Evolutionary conservation across 2,329 filamentous ascomycete species (phyloP).

Genomic region (Aspergillus melleus): DNA sequence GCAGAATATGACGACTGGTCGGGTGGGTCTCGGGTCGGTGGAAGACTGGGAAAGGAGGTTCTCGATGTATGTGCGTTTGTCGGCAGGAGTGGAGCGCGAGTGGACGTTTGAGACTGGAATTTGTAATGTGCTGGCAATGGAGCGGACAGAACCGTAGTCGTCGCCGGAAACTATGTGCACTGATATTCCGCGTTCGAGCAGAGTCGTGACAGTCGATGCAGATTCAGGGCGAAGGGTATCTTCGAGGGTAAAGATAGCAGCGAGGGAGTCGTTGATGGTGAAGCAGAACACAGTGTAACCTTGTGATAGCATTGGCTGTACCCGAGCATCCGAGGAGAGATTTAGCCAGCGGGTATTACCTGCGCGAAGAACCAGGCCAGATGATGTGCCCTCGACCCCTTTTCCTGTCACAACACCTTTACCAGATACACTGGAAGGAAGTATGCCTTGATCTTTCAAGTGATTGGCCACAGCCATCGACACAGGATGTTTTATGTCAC

Average conservation of each 20-base stretch:
- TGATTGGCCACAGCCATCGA: constrained; percentile 50
- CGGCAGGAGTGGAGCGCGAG: constrained; percentile 51
- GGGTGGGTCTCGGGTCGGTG: not conserved
- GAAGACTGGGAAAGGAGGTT: constrained; percentile 23
- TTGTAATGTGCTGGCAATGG: constrained; percentile 46
- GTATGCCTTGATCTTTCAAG: constrained; percentile 31
- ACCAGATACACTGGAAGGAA: constrained; percentile 18
- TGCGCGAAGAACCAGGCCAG: constrained; percentile 22
- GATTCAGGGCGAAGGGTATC: constrained; percentile 53
- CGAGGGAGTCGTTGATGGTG: constrained; percentile 46
- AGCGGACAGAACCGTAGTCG: constrained; percentile 49
- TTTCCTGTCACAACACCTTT: constrained; percentile 29
- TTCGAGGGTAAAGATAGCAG: constrained; percentile 54
- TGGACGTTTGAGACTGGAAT: constrained; percentile 43
- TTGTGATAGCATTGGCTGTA: constrained; percentile 39
- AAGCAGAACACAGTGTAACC: constrained; percentile 59
- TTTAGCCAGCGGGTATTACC: constrained; percentile 39
- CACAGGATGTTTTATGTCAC: constrained; percentile 53
- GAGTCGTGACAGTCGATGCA: constrained; percentile 51
- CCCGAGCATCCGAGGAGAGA: constrained; percentile 29
- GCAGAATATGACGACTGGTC: constrained; percentile 63
- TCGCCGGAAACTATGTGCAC: constrained; percentile 62
- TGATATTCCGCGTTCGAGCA: constrained; percentile 50
- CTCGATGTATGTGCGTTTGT: constrained; percentile 57
- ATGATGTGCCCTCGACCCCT: constrained; percentile 27